These are phyloP conservation scores for Wickerhamomyces hampshirensis DNA, from an alignment of 805 yeast species.

Conservation along the genomic window DNA sequence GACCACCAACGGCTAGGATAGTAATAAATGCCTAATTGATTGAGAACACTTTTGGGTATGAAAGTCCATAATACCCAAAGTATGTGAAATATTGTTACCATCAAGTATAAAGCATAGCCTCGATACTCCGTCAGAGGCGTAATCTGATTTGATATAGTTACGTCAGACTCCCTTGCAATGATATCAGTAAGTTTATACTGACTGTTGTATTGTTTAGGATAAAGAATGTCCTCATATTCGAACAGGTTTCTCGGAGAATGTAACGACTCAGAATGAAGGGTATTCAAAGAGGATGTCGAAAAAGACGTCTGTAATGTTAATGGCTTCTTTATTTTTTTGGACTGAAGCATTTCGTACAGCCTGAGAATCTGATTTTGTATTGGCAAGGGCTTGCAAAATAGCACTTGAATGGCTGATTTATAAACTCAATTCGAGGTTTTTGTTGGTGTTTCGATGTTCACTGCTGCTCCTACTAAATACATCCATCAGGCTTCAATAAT, in stretches of 20 bases:
- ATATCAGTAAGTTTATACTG: conserved; percentile 37
- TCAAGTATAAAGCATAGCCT: conserved; percentile 80
- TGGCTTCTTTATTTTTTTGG: conserved; percentile 7
- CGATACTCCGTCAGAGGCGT: conserved; percentile 72
- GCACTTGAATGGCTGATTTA: too few relatives aligned
- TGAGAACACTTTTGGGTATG: conserved; percentile 55
- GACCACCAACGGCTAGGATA: conserved; percentile 95
- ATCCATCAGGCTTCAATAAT: too few relatives aligned
- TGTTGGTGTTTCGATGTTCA: too few relatives aligned
- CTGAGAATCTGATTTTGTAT: too few relatives aligned
- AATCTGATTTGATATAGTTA: conserved; percentile 49
- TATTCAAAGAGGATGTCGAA: conserved; percentile 2
- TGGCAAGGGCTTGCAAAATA: too few relatives aligned
- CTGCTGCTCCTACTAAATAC: too few relatives aligned
- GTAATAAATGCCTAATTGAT: conserved; percentile 53
- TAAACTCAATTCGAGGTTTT: too few relatives aligned
- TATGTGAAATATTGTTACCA: conserved; percentile 50
- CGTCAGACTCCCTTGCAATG: conserved; percentile 62
- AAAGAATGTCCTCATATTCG: conserved; percentile 20
- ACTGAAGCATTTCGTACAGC: too few relatives aligned
- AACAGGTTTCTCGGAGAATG: conserved; percentile 2
- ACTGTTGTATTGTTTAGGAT: conserved; percentile 2
- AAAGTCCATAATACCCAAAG: conserved; percentile 72
- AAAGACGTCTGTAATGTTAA: conserved; percentile 1
- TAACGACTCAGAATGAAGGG: background rate